Evolutionary conservation across 2,329 filamentous ascomycete species (phyloP), one percentile per base, ranked within the genome.

Genomic region (Drechslerella dactyloides): DNA sequence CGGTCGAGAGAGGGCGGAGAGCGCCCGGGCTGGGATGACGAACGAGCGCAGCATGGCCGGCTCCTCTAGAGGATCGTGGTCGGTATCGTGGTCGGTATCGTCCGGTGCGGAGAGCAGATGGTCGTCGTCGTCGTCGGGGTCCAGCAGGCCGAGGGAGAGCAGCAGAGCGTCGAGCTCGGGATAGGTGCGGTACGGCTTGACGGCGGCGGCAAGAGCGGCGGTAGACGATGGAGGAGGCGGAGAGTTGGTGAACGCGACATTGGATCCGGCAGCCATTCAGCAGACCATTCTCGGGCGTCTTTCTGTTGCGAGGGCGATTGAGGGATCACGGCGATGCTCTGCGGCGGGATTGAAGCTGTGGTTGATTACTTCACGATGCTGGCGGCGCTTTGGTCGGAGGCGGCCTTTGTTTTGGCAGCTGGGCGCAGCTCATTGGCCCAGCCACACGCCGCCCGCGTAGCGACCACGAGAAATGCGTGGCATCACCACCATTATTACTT

Each of bases 201-300:
- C 58, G 37, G 27, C 17, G 11, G 64, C 27, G 27, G 27, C 8
- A 3, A 8, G 8, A 4, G 27, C 3, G 4, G 27, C 27, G 27
- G 27, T 19, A 15, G 56, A 19, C 30, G 35, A 17, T 44, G 30
- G 35, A n/a, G 46, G 27, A 1, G 48, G 44, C 57, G 65, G 55
- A 50, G 46, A 64, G 56, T 50, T 70, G 48, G 58, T 59, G 50
- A 70, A 70, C 66, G 66, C 59, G 66, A 70, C 66, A 55, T 53
- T 70, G 66, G 66, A 70, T 64, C 66, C 66, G 48, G 66, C 66
- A 58, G 66, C 66, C 66, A 70, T 70, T 54, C 63, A 70, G 50
- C 60, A 64, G 60, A 70, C 59, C 66, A 70, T 70, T 64, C 23
- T 70, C 48, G 54, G 13, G 37, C 11, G 11, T 17, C 37, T 15